phyloP scores from a whole-genome alignment of 805 yeast genomes.

The Spathaspora arborariae region DNA sequence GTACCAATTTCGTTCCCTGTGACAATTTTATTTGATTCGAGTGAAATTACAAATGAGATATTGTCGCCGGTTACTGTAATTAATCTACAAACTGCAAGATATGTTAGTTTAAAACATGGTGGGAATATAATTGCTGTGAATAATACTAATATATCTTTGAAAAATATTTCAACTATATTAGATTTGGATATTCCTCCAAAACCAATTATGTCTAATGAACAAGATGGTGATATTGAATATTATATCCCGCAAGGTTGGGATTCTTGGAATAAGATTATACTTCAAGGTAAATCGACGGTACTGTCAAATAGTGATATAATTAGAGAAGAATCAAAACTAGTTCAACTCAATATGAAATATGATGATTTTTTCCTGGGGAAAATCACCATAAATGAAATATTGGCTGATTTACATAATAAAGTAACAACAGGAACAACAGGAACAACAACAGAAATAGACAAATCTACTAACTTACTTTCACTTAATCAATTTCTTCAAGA shows the following conservation, averaged over 20 bases:
- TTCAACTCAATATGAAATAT: constrained; percentile 2
- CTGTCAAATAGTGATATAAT: constrained; percentile 15
- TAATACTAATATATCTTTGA: constrained; percentile 7
- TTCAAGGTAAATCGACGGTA: constrained; percentile 24
- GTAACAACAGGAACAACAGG: not conserved
- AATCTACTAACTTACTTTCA: not conserved
- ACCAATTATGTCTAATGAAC: constrained; percentile 14
- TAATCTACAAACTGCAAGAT: constrained; percentile 34
- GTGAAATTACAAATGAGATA: constrained; percentile 12
- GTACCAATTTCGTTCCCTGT: constrained; percentile 18
- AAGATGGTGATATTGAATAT: constrained; percentile 15
- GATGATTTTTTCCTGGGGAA: constrained; percentile 2
- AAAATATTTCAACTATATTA: constrained; percentile 2
- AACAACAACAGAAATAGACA: not conserved
- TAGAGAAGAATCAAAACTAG: constrained; percentile 20
- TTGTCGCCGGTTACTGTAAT: constrained; percentile 17
- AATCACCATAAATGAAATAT: not conserved
- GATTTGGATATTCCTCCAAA: constrained; percentile 10
- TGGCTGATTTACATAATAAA: not conserved
- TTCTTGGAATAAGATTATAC: constrained; percentile 45
- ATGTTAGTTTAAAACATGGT: constrained; percentile 30
- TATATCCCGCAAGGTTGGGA: constrained; percentile 51
- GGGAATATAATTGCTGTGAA: constrained; percentile 5
- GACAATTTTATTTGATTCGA: constrained; percentile 15
- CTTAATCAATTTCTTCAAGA: not conserved